Conservation (phyloP, 108 stramenopile genomes). For the Nannochloropsis granulata region DNA sequence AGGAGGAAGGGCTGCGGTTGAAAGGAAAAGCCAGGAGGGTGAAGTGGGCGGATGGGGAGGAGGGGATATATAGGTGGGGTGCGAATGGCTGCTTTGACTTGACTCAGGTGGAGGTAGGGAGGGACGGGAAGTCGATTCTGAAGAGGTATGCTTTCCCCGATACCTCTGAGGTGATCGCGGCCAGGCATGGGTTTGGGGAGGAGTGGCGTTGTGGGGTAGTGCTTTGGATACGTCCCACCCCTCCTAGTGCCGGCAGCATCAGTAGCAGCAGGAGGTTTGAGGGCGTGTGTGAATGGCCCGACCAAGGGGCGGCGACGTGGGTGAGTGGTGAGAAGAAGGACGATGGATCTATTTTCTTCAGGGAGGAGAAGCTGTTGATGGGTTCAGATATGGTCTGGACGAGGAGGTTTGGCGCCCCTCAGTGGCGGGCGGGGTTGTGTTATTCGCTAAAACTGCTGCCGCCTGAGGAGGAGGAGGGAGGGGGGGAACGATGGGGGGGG, state of each 20-base stretch:
- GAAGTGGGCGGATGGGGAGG: not conserved
- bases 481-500: not conserved
- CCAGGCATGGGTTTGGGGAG: conserved; percentile 4
- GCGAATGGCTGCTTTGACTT: conserved; percentile 3
- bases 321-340: not conserved
- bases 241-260: not conserved
- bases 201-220: not conserved
- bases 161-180: not conserved
- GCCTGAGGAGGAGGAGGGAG: not conserved
- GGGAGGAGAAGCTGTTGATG: not conserved
- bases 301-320: not conserved
- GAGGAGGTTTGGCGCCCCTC: not conserved
- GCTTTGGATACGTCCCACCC: not conserved
- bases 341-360: not conserved
- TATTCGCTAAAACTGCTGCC: not conserved
- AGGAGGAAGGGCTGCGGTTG: too few relatives aligned
- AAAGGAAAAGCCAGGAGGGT: conserved; percentile 2
- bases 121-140: not conserved
- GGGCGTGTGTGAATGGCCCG: conserved; percentile 19
- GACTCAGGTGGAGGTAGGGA: not conserved
- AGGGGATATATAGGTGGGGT: conserved; percentile 7
- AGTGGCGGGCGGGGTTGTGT: conserved; percentile 9
- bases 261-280: not conserved
- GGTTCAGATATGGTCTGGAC: conserved; percentile 4
- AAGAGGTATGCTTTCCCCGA: not conserved